These are phyloP conservation scores for Ogataea polymorpha DNA, from an alignment of 805 yeast species.

Conservation along the genomic window DNA sequence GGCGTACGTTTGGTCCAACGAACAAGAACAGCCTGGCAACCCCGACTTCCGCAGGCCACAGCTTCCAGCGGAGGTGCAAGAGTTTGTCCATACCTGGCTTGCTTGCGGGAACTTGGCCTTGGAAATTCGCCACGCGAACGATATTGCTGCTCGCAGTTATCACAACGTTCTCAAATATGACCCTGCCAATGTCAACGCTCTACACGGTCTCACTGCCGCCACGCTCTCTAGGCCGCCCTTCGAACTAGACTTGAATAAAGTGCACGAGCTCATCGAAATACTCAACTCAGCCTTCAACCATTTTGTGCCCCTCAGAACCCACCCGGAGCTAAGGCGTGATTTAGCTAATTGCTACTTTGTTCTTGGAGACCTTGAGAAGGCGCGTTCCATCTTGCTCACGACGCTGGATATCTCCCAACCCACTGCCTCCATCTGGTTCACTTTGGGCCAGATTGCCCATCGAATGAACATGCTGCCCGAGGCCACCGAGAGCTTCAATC, in stretches of 20 bases:
- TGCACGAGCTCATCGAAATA: slow-evolving; percentile 39
- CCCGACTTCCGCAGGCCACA: neutral
- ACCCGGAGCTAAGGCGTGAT: slow-evolving; percentile 44
- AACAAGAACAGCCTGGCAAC: neutral
- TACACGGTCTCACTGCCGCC: slow-evolving; percentile 42
- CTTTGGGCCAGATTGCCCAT: slow-evolving; percentile 47
- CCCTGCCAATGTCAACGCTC: slow-evolving; percentile 38
- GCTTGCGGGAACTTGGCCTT: slow-evolving; percentile 46
- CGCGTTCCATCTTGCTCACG: slow-evolving; percentile 35
- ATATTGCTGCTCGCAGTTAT: slow-evolving; percentile 42
- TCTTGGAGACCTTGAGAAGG: slow-evolving; percentile 47
- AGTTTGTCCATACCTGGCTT: slow-evolving; percentile 37
- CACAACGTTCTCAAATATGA: slow-evolving; percentile 42
- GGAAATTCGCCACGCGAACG: slow-evolving; percentile 35
- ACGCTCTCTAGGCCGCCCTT: slow-evolving; percentile 27
- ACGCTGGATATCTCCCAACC: slow-evolving; percentile 22
- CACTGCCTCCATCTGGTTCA: slow-evolving; percentile 44
- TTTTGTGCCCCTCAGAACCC: slow-evolving; percentile 38
- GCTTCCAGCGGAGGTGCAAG: slow-evolving; percentile 3
- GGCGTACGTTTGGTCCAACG: neutral
- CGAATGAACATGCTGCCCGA: slow-evolving; percentile 42
- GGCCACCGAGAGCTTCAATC: slow-evolving; percentile 46
- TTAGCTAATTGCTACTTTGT: slow-evolving; percentile 50
- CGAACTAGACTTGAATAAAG: slow-evolving; percentile 26
- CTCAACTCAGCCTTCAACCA: slow-evolving; percentile 38